Base-by-base conservation (phyloP, 2,329 filamentous ascomycete species). In the Cordyceps sp. region DNA sequence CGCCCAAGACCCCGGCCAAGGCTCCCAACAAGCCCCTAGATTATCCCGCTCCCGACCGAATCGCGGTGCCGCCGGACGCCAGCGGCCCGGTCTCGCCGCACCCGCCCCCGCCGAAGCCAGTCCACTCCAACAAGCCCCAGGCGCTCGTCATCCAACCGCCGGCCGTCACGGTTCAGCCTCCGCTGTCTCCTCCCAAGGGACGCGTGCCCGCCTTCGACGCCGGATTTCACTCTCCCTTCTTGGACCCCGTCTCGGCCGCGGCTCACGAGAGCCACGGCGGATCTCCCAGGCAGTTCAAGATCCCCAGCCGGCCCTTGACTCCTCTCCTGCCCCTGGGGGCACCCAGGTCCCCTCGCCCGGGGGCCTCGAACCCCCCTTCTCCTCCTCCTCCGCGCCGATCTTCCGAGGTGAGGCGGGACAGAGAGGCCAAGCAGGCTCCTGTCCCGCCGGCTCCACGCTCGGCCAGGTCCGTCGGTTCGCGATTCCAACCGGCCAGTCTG, bases 391-490 rank as follows among this genome's bases (percentile, higher is more conserved):
- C 72, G 2, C 59, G 72, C 42, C 61, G 73, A 38, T 78, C 73
- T n/a, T 64, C 52, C 6, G 73, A 77, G 45, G 42, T 70, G 4
- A 61, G 61, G 35, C 57, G 69, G 34, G 63, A 69, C 2, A 54
- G 56, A 14, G 62, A 67, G 21, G 31, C 43, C 38, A 62, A 48
- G 33, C 37, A 52, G 33, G 53, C 56, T 18, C 63, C 64, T 5
- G 81, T 82, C 17, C 63, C 64, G 9, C 83, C 84, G 1, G 66
- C 86, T 24, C 90, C 92, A 49, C 73, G 86, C 33, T 73, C 75
- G 20, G 81, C 82, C 26, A 93, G 92, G 52, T 51, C 55, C 7
- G 42, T 53, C 33, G 58, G 61, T 16, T 47, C 48, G 13, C 41
- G 42, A 10, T 39, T 39, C 3, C 46, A 44, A 22, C 34, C 39